phyloP scores from a whole-genome alignment of 116 monocot genomes.

The Papilionanthe hybrid region DNA sequence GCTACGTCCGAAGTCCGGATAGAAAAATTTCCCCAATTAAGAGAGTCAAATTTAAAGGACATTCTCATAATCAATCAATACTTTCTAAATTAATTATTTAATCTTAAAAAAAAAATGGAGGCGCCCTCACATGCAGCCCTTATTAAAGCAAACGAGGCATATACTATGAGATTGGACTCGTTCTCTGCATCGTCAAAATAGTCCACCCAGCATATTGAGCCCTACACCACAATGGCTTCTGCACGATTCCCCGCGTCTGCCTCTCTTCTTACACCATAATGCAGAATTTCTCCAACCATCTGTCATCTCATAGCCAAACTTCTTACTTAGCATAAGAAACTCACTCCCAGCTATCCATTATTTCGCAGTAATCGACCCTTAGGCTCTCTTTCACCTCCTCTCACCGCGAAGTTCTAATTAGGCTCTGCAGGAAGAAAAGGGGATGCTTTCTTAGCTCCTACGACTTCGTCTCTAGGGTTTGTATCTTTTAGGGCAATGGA shows the following conservation, averaged over 20 bases:
- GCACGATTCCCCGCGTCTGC: not conserved
- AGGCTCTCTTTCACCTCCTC: not conserved
- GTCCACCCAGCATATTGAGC: no score
- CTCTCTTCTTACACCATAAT: not conserved
- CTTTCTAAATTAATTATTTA: no score
- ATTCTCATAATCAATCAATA: no score
- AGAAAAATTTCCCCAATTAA: no score
- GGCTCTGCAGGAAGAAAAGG: not conserved
- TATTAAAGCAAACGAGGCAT: no score
- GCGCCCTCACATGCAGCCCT: no score
- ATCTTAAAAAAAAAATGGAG: no score
- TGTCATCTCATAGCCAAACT: not conserved
- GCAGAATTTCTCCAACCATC: not conserved
- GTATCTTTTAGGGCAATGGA: slow-evolving; percentile 19
- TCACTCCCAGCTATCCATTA: not conserved
- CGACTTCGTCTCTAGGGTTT: slow-evolving; percentile 5
- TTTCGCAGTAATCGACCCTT: not conserved
- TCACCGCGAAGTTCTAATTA: not conserved
- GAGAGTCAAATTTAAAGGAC: no score
- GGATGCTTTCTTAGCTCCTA: not conserved
- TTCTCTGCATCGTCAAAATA: no score
- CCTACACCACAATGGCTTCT: no score
- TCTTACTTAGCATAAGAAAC: not conserved
- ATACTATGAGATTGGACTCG: no score
- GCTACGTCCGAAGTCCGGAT: no score